Evolutionary conservation across 2,329 filamentous ascomycete species (phyloP), one percentile per base, ranked within the genome.

Genomic region (Chrysoporthe austroafricana): DNA sequence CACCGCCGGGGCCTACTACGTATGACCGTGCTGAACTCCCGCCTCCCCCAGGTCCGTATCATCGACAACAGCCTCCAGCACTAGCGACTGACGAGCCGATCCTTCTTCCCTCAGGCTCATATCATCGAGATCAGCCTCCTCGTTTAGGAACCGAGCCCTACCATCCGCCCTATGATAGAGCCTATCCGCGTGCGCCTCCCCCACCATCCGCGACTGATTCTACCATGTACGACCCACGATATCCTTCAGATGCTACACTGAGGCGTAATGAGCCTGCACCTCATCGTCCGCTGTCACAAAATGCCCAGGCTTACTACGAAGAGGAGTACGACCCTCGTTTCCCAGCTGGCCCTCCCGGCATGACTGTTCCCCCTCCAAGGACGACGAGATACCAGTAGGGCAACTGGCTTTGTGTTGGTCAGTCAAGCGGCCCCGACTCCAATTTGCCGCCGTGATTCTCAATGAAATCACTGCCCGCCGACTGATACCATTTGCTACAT

Each of bases 251-350:
- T 18, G 46, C 48, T n/a, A 46, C 63, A n/a, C 60, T 60, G 54
- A 67, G 61, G 26, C 68, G 56, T 5, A 26, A 65, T 6, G 54
- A 70, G 14, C 48, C 54, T 21, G 60, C 58, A 50, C 43, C 62
- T 16, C 67, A 62, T 42, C 66, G 63, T 52, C 56, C 68, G 21
- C 39, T 68, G 39, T 66, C 68, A 26, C 59, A 68, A 4, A 57
- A 67, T 4, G 71, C 72, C 2, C 43, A 68, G 54, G 69, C 69
- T 61, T 77, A 76, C 60, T 65, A 60, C 54, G 54, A 59, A 42
- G 74, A 78, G 63, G 81, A 83, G 69, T 84, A 85, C 62, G 81
- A 84, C 64, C 80, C 81, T 34, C 77, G 77, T 57, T 78, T 78
- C 71, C 79, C 79, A 14, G 76, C 74, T 57, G 74, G 73, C 39